Base-by-base conservation (phyloP, 495 filamentous ascomycete genomes). In the Aspergillus nidulans region DNA sequence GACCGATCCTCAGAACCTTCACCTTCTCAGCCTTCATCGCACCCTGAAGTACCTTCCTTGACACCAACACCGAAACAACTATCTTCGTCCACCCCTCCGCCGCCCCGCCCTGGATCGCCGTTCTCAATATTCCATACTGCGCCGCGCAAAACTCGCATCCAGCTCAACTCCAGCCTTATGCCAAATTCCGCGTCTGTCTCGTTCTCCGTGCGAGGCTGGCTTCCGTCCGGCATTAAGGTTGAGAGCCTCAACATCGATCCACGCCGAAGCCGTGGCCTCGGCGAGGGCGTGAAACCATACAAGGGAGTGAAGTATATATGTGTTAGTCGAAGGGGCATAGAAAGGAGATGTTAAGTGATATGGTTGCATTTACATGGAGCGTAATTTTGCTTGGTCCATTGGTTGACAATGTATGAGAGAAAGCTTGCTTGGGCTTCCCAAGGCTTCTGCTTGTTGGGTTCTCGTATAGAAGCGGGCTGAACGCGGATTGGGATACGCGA, bases 231-330 rank as follows among this genome's bases (percentile, higher is more conserved):
- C 24, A 86, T 99, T 55, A 91, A 84, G 65, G 91, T 99, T 2
- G 94, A 97, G 49, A 91, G 89, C 62, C 79, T 99, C 49, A 78
- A 82, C 30, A 78, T 99, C 43, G 91, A 97, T 63, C 75, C 81
- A n/a, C 85, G 89, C 61, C 91, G 85, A 74, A 95, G 90, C 70
- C 80, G 86, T 25, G 94, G 94, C 3, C 57, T 99, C 10, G 91
- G 90, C 0, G 89, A 95, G 60, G 83, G 86, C 10, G 82, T 97
- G 40, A 92, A 89, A 69, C 94, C 95, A 38, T 99, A 95, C 69
- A 99, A 97, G 75, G 95, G 94, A 12, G 94, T 97, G 43, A 99
- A 97, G 72, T 99, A 99, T 70, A 67, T 97, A 53, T 95, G 91
- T 59, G 84, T 94, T 25, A 96, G 91, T 70, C 84, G 82, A 58